These are phyloP conservation scores for Abelmoschus esculentus DNA, from an alignment of 345 rosid species.

Conservation along the genomic window DNA sequence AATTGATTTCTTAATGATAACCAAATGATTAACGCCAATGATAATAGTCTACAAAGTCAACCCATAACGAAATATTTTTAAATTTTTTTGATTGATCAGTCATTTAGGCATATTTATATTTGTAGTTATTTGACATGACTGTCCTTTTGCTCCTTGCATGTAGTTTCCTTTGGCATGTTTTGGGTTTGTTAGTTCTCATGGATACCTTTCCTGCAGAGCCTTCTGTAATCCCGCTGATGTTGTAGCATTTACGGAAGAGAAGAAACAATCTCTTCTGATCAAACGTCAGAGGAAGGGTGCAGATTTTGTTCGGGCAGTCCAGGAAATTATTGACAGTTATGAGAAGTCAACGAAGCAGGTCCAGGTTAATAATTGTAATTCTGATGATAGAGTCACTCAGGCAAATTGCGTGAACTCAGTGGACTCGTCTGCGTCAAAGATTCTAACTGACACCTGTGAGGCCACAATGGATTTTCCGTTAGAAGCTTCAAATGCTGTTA, in stretches of 20 bases:
- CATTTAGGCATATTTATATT: neutral
- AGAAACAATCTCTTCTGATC: conserved; percentile 66
- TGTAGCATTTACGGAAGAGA: conserved; percentile 93
- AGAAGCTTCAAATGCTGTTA: conserved; percentile 26
- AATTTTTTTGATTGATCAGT: neutral
- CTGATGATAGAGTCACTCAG: conserved; percentile 29
- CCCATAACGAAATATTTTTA: too few species aligned
- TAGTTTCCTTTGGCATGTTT: neutral
- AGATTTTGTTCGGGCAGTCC: conserved; percentile 86
- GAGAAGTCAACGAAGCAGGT: conserved; percentile 63
- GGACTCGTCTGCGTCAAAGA: conserved; percentile 42
- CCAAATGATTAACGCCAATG: too few species aligned
- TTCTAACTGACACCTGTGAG: conserved; percentile 32
- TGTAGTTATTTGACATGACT: neutral
- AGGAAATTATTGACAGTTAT: conserved; percentile 77
- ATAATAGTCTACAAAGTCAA: too few species aligned
- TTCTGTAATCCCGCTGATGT: conserved; percentile 88
- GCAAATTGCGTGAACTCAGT: conserved; percentile 44
- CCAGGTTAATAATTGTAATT: conserved; percentile 37
- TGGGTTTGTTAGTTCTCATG: conserved; percentile 1
- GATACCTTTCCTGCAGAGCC: conserved; percentile 50
- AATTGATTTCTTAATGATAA: too few species aligned
- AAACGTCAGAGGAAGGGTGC: conserved; percentile 88
- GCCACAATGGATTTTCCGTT: conserved; percentile 32
- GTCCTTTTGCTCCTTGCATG: neutral